phyloP scores from a whole-genome alignment of 2,329 filamentous ascomycete species.

The Colletotrichum truncatum region DNA sequence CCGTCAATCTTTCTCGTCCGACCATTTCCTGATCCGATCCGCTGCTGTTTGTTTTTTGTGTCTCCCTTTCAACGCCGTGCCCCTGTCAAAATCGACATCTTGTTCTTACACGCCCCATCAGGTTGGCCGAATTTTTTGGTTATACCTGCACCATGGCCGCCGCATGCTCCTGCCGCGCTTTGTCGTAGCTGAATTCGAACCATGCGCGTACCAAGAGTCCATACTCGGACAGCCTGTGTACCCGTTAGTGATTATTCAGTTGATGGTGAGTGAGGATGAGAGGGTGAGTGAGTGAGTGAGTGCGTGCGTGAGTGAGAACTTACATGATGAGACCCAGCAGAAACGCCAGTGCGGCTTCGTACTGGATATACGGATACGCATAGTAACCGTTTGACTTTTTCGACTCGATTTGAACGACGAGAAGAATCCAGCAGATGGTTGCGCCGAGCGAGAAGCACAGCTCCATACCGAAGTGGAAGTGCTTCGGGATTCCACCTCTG shows the following conservation, averaged over 20 bases:
- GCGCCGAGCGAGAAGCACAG: slow-evolving; percentile 30
- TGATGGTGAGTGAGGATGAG: too few relatives aligned
- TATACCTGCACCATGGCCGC: slow-evolving; percentile 23
- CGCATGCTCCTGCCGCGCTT: neutral
- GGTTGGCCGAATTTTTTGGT: neutral
- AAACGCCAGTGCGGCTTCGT: slow-evolving; percentile 29
- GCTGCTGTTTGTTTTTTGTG: neutral
- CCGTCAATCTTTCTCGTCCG: neutral
- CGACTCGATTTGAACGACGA: slow-evolving; percentile 29
- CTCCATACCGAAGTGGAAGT: slow-evolving; percentile 32
- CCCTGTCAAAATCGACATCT: neutral
- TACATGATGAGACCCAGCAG: slow-evolving; percentile 29
- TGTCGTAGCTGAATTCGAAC: slow-evolving; percentile 29
- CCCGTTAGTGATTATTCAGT: neutral
- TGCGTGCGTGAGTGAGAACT: neutral
- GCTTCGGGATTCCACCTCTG: slow-evolving; percentile 26
- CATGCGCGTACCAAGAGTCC: slow-evolving; percentile 27
- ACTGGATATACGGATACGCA: slow-evolving; percentile 31
- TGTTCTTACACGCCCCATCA: neutral
- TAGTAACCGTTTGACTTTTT: slow-evolving; percentile 27
- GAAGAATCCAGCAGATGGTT: slow-evolving; percentile 29
- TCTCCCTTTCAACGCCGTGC: slow-evolving; percentile 1
- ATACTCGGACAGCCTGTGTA: slow-evolving; percentile 16
- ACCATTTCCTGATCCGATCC: too few relatives aligned
- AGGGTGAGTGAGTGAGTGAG: too few relatives aligned